Evolutionary conservation across 2,329 filamentous ascomycete species (phyloP).

Genomic region (Macroventuria anomochaeta): DNA sequence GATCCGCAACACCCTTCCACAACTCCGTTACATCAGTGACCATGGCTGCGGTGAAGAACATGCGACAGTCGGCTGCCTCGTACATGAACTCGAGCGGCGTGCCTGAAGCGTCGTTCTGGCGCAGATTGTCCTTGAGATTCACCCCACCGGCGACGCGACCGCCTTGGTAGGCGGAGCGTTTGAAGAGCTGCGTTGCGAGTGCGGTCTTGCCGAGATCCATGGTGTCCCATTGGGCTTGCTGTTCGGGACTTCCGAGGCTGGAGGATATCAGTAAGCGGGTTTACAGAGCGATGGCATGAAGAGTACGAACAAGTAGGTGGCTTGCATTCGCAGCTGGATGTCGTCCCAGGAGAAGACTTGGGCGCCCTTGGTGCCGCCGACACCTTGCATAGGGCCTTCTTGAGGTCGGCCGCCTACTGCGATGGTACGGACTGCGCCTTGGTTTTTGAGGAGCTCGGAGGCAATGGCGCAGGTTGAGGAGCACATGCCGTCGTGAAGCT

Average conservation of each 20-base stretch:
- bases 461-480: constrained; percentile 56
- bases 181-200: constrained; percentile 43
- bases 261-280: neutral
- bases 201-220: constrained; percentile 42
- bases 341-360: constrained; percentile 47
- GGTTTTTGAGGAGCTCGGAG: constrained; percentile 54
- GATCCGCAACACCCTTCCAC: constrained; percentile 49
- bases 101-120: constrained; percentile 44
- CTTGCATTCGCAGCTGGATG: constrained; percentile 40
- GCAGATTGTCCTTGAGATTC: constrained; percentile 48
- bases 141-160: constrained; percentile 39
- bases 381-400: constrained; percentile 52
- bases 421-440: constrained; percentile 53
- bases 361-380: constrained; percentile 55
- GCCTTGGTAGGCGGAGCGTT: constrained; percentile 35
- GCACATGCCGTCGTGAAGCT: constrained; percentile 55
- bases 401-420: constrained; percentile 53
- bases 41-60: constrained; percentile 50
- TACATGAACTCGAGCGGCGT: constrained; percentile 52
- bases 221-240: constrained; percentile 39
- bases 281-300: neutral
- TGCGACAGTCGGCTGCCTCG: constrained; percentile 51
- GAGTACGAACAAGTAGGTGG: constrained; percentile 33
- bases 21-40: constrained; percentile 43
- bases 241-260: constrained; percentile 38